phyloP scores from a whole-genome alignment of 2,329 filamentous ascomycete genomes.

The Claviceps humidiphila region DNA sequence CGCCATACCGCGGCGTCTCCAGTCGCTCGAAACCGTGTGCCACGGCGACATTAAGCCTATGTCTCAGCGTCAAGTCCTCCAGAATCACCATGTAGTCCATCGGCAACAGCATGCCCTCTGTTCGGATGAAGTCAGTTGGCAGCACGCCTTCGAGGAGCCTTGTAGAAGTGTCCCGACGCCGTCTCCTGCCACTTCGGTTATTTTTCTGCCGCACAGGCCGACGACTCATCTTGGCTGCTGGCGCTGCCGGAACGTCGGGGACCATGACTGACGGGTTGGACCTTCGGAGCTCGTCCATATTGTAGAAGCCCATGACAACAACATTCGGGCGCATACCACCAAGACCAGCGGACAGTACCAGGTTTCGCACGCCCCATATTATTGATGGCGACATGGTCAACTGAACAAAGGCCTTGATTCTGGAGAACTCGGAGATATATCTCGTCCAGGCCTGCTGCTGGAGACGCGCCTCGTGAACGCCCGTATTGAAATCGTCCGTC shows the following conservation, averaged over 20 bases:
- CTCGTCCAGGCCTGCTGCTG: conserved; percentile 77
- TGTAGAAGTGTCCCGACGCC: conserved; percentile 40
- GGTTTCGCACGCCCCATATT: conserved; percentile 74
- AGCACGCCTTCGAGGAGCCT: conserved; percentile 44
- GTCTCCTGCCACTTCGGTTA: conserved; percentile 15
- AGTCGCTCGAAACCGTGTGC: conserved; percentile 69
- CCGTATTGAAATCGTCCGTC: conserved; percentile 64
- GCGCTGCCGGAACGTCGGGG: conserved; percentile 31
- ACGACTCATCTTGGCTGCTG: conserved; percentile 19
- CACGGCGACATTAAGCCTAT: conserved; percentile 74
- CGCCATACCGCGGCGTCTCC: conserved; percentile 52
- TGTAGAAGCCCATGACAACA: conserved; percentile 67
- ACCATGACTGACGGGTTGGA: conserved; percentile 44
- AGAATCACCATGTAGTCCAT: conserved; percentile 70
- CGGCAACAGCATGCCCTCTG: conserved; percentile 54
- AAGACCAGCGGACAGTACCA: conserved; percentile 67
- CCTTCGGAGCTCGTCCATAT: conserved; percentile 60
- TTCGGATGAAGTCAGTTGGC: conserved; percentile 57
- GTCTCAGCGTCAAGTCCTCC: conserved; percentile 64
- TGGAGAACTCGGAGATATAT: conserved; percentile 69
- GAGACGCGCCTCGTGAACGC: conserved; percentile 66
- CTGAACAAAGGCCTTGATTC: conserved; percentile 82
- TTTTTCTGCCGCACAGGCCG: conserved; percentile 19
- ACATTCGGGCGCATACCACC: conserved; percentile 87
- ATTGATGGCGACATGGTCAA: conserved; percentile 70